Percentiles rank a stretch among this genome's conserved stretches.
These are phyloP conservation scores for Plasmodium vivax DNA, from an alignment of 169 alveolate species.

Conservation along the genomic window DNA sequence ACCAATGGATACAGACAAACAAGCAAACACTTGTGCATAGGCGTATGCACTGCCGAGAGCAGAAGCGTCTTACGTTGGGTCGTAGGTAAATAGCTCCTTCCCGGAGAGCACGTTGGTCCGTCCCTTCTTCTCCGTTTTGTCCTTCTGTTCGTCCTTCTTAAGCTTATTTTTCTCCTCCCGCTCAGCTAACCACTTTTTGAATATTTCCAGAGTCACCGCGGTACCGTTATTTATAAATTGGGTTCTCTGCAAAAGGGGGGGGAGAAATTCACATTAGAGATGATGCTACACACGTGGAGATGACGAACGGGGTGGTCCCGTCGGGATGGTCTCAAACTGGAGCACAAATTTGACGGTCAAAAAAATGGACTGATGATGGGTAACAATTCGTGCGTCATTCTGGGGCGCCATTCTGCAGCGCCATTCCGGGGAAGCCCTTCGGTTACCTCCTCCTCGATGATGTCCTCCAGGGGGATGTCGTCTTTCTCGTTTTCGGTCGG, in stretches of 20 bases:
- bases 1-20: neutral
- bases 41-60: neutral
- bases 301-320: neutral
- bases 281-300: neutral
- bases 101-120: slow-evolving; percentile 85
- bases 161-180: slow-evolving; percentile 86
- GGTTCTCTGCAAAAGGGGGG: neutral
- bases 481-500: slow-evolving; percentile 82
- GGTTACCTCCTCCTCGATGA: slow-evolving; percentile 92
- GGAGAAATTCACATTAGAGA: neutral
- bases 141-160: slow-evolving; percentile 85
- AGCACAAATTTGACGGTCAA: neutral
- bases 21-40: neutral
- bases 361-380: neutral
- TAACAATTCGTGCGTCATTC: neutral
- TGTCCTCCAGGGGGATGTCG: slow-evolving; percentile 92
- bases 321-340: neutral
- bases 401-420: neutral
- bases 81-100: slow-evolving; percentile 90
- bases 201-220: slow-evolving; percentile 93
- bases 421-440: slow-evolving; percentile 43
- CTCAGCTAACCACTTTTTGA: slow-evolving; percentile 87
- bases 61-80: slow-evolving; percentile 78
- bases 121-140: slow-evolving; percentile 79
- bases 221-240: slow-evolving; percentile 80